These are phyloP conservation scores for Neurospora terricola DNA, from an alignment of 495 filamentous ascomycete species.

Conservation along the genomic window DNA sequence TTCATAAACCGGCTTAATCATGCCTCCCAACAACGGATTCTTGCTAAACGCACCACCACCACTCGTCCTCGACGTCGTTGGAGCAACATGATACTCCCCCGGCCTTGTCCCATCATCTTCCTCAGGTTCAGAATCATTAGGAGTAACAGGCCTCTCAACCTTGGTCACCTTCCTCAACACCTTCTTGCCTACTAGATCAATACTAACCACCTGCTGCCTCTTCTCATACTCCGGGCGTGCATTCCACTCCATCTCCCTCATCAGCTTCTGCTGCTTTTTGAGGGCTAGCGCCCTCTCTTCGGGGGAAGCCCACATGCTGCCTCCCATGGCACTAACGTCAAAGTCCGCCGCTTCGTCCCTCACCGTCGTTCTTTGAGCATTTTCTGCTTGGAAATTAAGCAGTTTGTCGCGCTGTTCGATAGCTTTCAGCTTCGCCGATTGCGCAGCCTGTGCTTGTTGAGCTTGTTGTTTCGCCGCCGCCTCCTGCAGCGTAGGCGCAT, in stretches of 20 bases:
- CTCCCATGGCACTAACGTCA: constrained; percentile 52
- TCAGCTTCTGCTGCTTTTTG: constrained; percentile 80
- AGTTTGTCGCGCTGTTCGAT: constrained; percentile 75
- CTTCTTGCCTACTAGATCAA: constrained; percentile 71
- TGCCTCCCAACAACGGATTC: constrained; percentile 71
- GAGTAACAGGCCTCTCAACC: constrained; percentile 40
- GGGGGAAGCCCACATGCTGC: constrained; percentile 80
- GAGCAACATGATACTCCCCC: background rate
- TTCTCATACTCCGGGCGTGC: constrained; percentile 90
- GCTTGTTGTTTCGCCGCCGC: background rate
- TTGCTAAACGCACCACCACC: constrained; percentile 60
- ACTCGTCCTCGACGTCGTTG: constrained; percentile 2
- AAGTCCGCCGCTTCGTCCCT: constrained; percentile 93
- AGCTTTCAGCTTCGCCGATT: constrained; percentile 39
- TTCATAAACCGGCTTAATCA: constrained; percentile 72
- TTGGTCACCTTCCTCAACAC: constrained; percentile 64
- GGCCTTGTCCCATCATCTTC: constrained; percentile 11
- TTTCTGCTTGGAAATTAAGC: constrained; percentile 76
- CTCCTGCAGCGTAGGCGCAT: constrained; percentile 1
- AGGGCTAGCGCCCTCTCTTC: constrained; percentile 78
- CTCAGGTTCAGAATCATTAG: constrained; percentile 34
- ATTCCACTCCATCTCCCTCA: constrained; percentile 85
- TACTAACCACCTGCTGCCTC: constrained; percentile 72
- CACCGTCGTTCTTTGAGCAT: constrained; percentile 77
- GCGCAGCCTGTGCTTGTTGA: background rate